A percentile compares a stretch with the other conserved stretches of the same genome.
These are phyloP conservation scores for Laburnicola sp. DNA, from an alignment of 2,329 filamentous ascomycete genomes.

Conservation along the genomic window DNA sequence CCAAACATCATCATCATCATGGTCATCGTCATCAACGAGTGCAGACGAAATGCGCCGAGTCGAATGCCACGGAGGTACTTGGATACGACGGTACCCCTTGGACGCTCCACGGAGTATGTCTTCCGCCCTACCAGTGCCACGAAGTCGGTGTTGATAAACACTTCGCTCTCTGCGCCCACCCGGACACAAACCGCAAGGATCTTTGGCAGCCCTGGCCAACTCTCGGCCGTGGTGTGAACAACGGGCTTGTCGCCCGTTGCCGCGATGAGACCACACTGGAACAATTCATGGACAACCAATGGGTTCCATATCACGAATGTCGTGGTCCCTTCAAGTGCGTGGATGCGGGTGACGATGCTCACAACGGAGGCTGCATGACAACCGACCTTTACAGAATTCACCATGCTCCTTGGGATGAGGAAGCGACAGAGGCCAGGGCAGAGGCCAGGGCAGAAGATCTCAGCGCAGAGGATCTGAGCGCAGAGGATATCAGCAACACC, in stretches of 20 bases:
- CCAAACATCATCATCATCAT: not conserved
- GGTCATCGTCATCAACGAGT: not conserved
- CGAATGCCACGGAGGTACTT: slow-evolving; percentile 9
- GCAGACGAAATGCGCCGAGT: slow-evolving; percentile 7
- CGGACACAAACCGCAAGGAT: not conserved
- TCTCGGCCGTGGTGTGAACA: not conserved
- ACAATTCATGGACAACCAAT: slow-evolving; percentile 2
- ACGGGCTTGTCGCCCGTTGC: slow-evolving; percentile 4
- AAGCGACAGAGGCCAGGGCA: too few species aligned
- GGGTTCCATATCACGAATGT: slow-evolving; percentile 7
- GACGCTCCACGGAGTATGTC: slow-evolving; percentile 8
- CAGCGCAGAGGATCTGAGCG: too few species aligned
- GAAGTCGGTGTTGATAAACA: not conserved
- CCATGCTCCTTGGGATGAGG: too few species aligned
- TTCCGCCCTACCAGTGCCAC: slow-evolving; percentile 11
- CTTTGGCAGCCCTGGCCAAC: slow-evolving; percentile 11
- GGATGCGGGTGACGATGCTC: not conserved
- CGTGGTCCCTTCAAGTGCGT: not conserved
- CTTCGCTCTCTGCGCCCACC: slow-evolving; percentile 7
- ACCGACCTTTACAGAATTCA: not conserved
- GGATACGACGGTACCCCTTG: slow-evolving; percentile 8
- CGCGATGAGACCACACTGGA: not conserved
- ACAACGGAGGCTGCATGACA: slow-evolving; percentile 5
- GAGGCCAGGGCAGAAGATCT: too few species aligned
- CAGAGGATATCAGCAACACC: too few species aligned